A percentile compares a stretch with the other conserved stretches of the same genome.
These are phyloP conservation scores for Zymoseptoria crescenta DNA, from an alignment of 2,329 filamentous ascomycete genomes.

Conservation along the genomic window DNA sequence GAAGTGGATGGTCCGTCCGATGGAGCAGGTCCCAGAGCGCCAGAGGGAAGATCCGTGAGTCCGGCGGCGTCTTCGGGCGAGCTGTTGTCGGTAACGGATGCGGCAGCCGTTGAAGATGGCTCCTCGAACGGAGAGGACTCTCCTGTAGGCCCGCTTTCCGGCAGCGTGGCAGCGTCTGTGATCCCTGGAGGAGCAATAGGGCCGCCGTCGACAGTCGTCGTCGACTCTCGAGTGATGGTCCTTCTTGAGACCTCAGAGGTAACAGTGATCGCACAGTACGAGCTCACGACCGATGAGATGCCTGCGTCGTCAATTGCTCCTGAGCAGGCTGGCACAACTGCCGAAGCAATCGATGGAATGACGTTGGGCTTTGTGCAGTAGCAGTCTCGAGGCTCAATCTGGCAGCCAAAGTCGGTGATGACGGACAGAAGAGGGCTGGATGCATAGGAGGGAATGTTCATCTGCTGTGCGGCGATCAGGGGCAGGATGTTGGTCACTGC, in stretches of 20 bases:
- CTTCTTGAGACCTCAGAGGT: not conserved
- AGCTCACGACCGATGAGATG: conserved; percentile 5
- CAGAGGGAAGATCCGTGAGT: not conserved
- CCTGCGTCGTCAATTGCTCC: conserved; percentile 2
- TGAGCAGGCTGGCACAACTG: conserved; percentile 9
- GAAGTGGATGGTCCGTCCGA: not conserved
- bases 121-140: not conserved
- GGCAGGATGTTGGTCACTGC: not conserved
- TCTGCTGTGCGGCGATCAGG: not conserved
- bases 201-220: not conserved
- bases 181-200: not conserved
- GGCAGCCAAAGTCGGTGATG: conserved; percentile 10
- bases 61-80: not conserved
- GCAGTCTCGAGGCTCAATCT: conserved; percentile 7
- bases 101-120: not conserved
- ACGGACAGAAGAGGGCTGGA: conserved; percentile 7
- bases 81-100: not conserved
- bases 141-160: not conserved
- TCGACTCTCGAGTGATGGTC: not conserved
- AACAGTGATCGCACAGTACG: not conserved
- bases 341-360: conserved; percentile 3
- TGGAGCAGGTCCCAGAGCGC: no score
- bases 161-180: not conserved
- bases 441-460: conserved; percentile 14
- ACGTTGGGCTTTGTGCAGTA: conserved; percentile 12